Conservation (phyloP, 2,329 filamentous ascomycete species). For the Cadophora sp. region DNA sequence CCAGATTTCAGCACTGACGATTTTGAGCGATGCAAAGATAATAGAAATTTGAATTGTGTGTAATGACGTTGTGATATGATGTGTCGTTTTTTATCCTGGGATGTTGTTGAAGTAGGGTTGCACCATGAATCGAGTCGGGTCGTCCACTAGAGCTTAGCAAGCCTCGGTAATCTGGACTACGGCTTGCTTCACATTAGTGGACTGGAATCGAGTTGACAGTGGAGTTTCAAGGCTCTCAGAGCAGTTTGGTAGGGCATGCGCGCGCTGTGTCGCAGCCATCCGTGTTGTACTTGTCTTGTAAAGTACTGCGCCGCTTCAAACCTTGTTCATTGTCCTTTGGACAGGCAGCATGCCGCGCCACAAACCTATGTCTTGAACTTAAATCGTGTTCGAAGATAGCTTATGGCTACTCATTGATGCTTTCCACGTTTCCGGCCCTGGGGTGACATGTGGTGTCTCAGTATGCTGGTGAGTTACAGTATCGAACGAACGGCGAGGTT, state of each 20-base stretch:
- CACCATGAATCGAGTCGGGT: background rate
- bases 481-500: background rate
- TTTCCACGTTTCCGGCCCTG: background rate
- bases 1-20: background rate
- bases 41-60: background rate
- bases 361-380: background rate
- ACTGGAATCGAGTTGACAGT: background rate
- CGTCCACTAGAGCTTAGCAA: background rate
- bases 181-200: background rate
- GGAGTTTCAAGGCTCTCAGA: background rate
- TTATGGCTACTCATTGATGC: background rate
- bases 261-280: no score
- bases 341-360: background rate
- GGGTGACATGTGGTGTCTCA: background rate
- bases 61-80: background rate
- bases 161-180: background rate
- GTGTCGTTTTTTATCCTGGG: background rate
- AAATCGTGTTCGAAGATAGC: background rate
- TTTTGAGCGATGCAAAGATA: background rate
- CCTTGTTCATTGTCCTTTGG: no score
- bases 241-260: no score
- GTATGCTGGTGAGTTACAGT: background rate
- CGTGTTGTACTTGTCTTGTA: no score
- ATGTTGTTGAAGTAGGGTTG: conserved; percentile 4
- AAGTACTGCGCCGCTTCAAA: no score